phyloP scores from a whole-genome alignment of 2,329 filamentous ascomycete species.

The Aspergillus neoniger region DNA sequence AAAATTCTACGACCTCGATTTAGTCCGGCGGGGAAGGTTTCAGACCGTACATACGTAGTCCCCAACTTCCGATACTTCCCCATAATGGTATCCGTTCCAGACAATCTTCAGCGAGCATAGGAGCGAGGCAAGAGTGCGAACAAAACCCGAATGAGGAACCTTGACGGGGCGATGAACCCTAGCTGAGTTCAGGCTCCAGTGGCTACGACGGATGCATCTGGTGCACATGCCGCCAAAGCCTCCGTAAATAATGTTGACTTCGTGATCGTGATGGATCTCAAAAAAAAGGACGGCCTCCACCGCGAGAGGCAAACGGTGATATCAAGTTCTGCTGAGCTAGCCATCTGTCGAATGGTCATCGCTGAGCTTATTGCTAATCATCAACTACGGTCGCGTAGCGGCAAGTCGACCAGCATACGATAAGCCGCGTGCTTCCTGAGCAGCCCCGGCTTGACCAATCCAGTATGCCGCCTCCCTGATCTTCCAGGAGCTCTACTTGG shows the following conservation, averaged over 20 bases:
- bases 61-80: background rate
- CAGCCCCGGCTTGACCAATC: background rate
- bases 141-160: background rate
- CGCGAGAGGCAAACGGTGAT: background rate
- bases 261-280: background rate
- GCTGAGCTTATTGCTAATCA: background rate
- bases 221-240: background rate
- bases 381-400: background rate
- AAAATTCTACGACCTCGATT: background rate
- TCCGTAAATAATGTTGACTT: background rate
- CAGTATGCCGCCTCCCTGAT: background rate
- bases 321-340: background rate
- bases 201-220: background rate
- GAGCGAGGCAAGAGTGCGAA: background rate
- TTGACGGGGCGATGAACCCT: background rate
- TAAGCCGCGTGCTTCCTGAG: background rate
- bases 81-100: background rate
- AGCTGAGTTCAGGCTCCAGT: background rate
- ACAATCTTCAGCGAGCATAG: background rate
- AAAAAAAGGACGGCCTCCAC: background rate
- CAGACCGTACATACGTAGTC: background rate
- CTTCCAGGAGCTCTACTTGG: background rate
- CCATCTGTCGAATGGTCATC: slow-evolving; percentile 1
- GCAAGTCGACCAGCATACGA: background rate
- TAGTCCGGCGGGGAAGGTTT: background rate